Percentiles rank a stretch among this genome's conserved stretches.
Conservation (phyloP, 192 early-diverging fungal species). For the Paraglomus brasilianum region DNA sequence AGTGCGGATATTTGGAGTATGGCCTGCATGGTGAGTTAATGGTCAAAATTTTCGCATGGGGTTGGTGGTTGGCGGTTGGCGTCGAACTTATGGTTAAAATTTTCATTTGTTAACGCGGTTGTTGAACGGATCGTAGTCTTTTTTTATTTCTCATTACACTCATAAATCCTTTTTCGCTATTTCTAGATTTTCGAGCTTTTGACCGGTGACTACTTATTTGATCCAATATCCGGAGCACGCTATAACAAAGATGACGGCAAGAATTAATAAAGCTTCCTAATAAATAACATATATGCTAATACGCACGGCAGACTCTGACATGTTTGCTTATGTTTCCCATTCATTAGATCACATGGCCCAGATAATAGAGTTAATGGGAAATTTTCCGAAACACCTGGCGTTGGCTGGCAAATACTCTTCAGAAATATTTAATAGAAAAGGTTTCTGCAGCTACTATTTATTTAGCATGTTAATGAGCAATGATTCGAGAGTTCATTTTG, state of each 20-base stretch:
- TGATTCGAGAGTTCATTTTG: not conserved
- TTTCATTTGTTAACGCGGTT: no score
- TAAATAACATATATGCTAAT: not conserved
- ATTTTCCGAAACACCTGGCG: conserved; percentile 75
- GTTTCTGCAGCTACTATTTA: not conserved
- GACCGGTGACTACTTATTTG: conserved; percentile 94
- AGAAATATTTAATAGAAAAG: conserved; percentile 84
- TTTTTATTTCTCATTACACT: not conserved
- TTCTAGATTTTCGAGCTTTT: conserved; percentile 80
- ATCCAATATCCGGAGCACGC: conserved; percentile 78
- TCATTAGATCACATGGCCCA: conserved; percentile 90
- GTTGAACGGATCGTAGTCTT: no score
- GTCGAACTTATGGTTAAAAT: no score
- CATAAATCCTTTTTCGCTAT: not conserved
- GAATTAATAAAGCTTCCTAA: conserved; percentile 2
- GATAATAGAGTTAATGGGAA: conserved; percentile 92
- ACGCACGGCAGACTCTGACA: conserved; percentile 1
- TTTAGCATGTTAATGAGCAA: no score
- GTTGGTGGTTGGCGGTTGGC: not conserved
- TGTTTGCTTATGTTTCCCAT: not conserved
- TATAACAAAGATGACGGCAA: conserved; percentile 91
- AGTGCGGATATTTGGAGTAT: conserved; percentile 93
- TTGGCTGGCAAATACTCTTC: conserved; percentile 79
- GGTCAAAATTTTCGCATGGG: not conserved
- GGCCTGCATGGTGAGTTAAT: conserved; percentile 74